Percentiles rank a stretch among this genome's conserved stretches.
These are phyloP conservation scores for Colletotrichum lentis DNA, from an alignment of 2,329 filamentous ascomycete genomes.

Conservation along the genomic window DNA sequence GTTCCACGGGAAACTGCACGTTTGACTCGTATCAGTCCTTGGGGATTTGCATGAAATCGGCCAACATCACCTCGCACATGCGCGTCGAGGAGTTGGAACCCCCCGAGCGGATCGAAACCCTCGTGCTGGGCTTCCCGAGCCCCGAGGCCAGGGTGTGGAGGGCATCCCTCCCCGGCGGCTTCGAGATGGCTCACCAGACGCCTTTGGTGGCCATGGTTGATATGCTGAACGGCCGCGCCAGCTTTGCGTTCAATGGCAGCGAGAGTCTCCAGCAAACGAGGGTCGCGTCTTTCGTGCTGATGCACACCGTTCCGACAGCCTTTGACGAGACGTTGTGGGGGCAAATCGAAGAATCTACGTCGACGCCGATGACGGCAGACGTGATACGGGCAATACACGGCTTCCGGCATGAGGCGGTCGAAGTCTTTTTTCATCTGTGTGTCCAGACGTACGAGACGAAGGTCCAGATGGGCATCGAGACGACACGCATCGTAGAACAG, in stretches of 20 bases:
- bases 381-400: neutral
- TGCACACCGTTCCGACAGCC: neutral
- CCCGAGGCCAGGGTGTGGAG: neutral
- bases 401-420: neutral
- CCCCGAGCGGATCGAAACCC: neutral
- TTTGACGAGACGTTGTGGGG: neutral
- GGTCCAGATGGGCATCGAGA: neutral
- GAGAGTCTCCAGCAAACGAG: neutral
- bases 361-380: neutral
- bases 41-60: conserved; percentile 14
- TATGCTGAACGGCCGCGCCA: conserved; percentile 6
- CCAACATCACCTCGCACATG: conserved; percentile 10
- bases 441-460: conserved; percentile 16
- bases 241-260: conserved; percentile 2
- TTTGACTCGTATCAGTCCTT: conserved; percentile 16
- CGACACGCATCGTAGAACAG: neutral
- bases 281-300: neutral
- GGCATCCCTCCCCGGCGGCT: conserved; percentile 17
- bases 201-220: neutral
- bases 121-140: neutral
- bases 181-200: neutral
- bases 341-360: no score
- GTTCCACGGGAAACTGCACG: conserved; percentile 24
- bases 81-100: neutral
- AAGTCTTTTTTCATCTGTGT: conserved; percentile 12